phyloP scores from a whole-genome alignment of 768 basidiomycete genomes.

The Boletus rubropictus region DNA sequence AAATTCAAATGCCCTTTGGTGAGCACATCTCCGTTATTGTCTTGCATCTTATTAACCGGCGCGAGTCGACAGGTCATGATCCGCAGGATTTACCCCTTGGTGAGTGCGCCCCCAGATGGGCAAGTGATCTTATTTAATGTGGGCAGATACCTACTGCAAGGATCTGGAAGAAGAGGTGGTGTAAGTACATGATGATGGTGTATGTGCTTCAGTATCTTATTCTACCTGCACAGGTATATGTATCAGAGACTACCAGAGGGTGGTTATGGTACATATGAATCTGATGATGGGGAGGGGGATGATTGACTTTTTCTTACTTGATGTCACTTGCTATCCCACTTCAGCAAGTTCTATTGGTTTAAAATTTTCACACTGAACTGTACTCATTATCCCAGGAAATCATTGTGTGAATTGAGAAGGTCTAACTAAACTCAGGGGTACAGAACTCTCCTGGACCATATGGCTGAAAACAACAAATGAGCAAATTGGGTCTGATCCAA shows the following conservation, averaged over 20 bases:
- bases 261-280: conserved; percentile 64
- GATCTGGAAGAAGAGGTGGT: conserved; percentile 83
- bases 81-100: conserved; percentile 70
- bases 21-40: conserved; percentile 12
- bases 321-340: neutral
- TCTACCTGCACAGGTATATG: conserved; percentile 46
- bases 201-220: conserved; percentile 3
- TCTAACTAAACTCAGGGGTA: conserved; percentile 75
- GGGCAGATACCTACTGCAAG: conserved; percentile 71
- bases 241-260: conserved; percentile 68
- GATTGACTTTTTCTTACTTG: conserved; percentile 42
- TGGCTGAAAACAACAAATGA: conserved; percentile 47
- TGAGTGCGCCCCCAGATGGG: conserved; percentile 28
- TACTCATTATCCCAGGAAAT: neutral
- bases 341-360: neutral
- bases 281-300: conserved; percentile 78
- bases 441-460: conserved; percentile 93
- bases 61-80: conserved; percentile 44
- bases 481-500: neutral
- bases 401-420: neutral
- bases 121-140: neutral
- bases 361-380: neutral
- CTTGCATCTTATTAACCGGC: neutral
- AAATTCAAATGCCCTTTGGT: conserved; percentile 96
- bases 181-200: conserved; percentile 39